Conservation (phyloP, 805 yeast species). For the Ogataea trehaloabstinens region DNA sequence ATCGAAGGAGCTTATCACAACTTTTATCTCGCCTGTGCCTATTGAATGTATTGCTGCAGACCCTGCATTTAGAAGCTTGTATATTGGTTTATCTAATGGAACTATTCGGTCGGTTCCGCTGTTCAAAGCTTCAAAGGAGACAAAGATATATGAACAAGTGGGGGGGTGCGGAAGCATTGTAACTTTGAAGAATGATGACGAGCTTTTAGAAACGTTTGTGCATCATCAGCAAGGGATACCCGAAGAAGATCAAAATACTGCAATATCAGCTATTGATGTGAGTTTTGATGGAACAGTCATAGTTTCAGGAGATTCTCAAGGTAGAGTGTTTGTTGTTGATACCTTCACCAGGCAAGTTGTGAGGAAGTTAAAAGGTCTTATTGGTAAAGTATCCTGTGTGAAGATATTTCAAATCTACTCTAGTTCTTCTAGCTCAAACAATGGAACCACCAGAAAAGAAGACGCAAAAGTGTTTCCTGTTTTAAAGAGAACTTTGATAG, state of each 20-base stretch:
- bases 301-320: conserved; percentile 72
- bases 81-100: conserved; percentile 69
- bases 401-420: conserved; percentile 18
- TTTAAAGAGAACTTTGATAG: conserved; percentile 58
- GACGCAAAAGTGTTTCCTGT: conserved; percentile 51
- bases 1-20: conserved; percentile 50
- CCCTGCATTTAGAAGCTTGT: conserved; percentile 74
- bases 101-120: conserved; percentile 54
- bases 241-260: conserved; percentile 21
- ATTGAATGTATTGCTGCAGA: conserved; percentile 63
- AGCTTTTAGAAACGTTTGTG: conserved; percentile 49
- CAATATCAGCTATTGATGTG: conserved; percentile 53
- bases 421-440: conserved; percentile 15
- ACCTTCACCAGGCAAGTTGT: conserved; percentile 65
- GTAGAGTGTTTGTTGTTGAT: conserved; percentile 68
- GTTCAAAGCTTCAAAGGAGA: conserved; percentile 36
- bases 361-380: conserved; percentile 45
- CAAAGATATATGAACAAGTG: conserved; percentile 48
- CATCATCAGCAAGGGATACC: conserved; percentile 40
- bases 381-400: conserved; percentile 27
- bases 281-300: conserved; percentile 75
- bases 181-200: conserved; percentile 50
- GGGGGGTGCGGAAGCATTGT: conserved; percentile 56
- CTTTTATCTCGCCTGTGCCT: conserved; percentile 65
- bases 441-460: conserved; percentile 31